Conservation (phyloP, 441 rosid species). For the Melastoma candidum region DNA sequence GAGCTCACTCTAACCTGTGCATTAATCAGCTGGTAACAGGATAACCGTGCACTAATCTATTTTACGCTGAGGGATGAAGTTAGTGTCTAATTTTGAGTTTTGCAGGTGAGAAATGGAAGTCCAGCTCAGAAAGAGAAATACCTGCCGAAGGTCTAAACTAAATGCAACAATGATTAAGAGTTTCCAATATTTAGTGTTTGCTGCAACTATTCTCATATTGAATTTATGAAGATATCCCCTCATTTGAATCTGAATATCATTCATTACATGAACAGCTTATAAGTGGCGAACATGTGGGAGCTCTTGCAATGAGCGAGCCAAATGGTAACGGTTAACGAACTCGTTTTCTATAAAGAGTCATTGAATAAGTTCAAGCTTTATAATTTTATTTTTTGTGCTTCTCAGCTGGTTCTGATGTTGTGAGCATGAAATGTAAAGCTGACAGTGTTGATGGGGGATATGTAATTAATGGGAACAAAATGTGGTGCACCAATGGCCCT, state of each 20-base stretch:
- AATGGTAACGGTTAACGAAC: conserved; percentile 65
- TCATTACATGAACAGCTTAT: conserved; percentile 60
- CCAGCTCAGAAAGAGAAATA: conserved; percentile 73
- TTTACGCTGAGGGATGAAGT: neutral
- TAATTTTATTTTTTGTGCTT: conserved; percentile 11
- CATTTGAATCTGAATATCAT: conserved; percentile 15
- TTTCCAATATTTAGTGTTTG: neutral
- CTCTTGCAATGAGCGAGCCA: conserved; percentile 99
- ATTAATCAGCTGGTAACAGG: conserved; percentile 78
- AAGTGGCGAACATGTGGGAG: conserved; percentile 95
- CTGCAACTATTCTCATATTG: too few relatives aligned
- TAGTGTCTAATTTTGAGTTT: conserved; percentile 12
- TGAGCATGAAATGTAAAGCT: conserved; percentile 95
- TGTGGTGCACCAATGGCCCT: conserved; percentile 99
- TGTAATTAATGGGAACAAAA: conserved; percentile 78
- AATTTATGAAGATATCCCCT: neutral
- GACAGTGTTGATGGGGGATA: conserved; percentile 83
- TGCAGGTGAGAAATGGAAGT: conserved; percentile 78
- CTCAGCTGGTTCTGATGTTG: conserved; percentile 95
- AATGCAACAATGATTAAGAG: neutral
- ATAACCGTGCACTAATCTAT: conserved; percentile 1
- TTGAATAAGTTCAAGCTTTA: conserved; percentile 2
- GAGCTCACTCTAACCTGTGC: conserved; percentile 94
- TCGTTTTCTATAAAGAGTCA: too few relatives aligned
- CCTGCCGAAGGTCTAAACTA: conserved; percentile 65